Percentiles rank a stretch among this genome's conserved stretches.
phyloP scores from a whole-genome alignment of 495 filamentous ascomycete genomes.

The Podospora didyma region DNA sequence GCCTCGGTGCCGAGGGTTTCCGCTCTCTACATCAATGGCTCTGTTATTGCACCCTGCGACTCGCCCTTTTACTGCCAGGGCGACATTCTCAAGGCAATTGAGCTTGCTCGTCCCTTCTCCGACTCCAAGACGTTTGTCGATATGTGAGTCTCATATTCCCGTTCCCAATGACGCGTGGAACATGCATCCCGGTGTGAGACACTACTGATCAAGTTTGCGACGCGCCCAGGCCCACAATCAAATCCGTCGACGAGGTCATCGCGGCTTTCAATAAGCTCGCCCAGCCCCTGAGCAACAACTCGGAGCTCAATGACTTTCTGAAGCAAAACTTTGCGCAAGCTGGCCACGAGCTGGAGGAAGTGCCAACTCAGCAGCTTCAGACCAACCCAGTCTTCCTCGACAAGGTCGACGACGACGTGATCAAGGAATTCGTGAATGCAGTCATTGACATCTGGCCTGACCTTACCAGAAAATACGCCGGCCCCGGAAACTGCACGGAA shows the following conservation, averaged over 20 bases:
- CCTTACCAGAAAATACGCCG: constrained; percentile 42
- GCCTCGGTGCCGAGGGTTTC: constrained; percentile 16
- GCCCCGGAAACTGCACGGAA: constrained; percentile 35
- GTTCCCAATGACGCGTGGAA: not conserved
- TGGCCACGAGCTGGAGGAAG: constrained; percentile 43
- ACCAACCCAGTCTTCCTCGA: constrained; percentile 41
- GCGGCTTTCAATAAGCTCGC: constrained; percentile 38
- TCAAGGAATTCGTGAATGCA: constrained; percentile 43
- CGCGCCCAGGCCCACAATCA: constrained; percentile 38
- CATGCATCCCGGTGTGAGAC: constrained; percentile 2
- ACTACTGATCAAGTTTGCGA: constrained; percentile 1
- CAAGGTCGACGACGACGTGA: constrained; percentile 37
- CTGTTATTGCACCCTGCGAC: constrained; percentile 43
- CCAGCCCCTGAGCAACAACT: constrained; percentile 45
- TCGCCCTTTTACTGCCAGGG: constrained; percentile 48
- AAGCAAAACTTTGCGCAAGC: constrained; percentile 41
- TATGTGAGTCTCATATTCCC: constrained; percentile 33
- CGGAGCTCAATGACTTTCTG: constrained; percentile 44
- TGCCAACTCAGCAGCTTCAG: constrained; percentile 34
- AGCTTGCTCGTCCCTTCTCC: constrained; percentile 44
- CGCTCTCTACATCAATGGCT: constrained; percentile 44
- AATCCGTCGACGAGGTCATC: constrained; percentile 40
- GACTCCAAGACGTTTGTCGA: constrained; percentile 53
- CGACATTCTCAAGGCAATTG: constrained; percentile 43
- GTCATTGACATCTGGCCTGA: constrained; percentile 52